phyloP scores from a whole-genome alignment of 2,329 filamentous ascomycete species.

The Cladosporium sp. region DNA sequence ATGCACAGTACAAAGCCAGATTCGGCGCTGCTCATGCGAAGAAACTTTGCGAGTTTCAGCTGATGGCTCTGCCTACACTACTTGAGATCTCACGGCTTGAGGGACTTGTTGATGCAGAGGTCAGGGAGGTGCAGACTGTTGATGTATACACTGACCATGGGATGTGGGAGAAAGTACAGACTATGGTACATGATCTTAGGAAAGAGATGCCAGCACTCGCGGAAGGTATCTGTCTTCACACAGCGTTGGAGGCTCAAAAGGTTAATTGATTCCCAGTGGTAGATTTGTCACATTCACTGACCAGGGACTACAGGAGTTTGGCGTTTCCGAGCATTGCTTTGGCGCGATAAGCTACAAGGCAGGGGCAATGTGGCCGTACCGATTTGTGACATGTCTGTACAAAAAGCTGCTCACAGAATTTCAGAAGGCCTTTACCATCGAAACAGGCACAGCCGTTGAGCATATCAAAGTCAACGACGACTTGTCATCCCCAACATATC shows the following conservation, averaged over 20 bases:
- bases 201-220: slow-evolving; percentile 2
- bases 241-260: neutral
- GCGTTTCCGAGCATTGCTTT: neutral
- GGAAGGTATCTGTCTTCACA: neutral
- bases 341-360: neutral
- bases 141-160: neutral
- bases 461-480: neutral
- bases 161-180: neutral
- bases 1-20: too few relatives aligned
- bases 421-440: slow-evolving; percentile 11
- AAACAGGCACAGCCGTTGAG: slow-evolving; percentile 14
- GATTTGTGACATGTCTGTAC: slow-evolving; percentile 15
- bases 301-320: neutral
- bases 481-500: neutral
- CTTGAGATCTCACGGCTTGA: neutral
- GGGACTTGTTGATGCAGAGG: neutral
- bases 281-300: neutral
- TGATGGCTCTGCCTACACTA: neutral
- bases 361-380: slow-evolving; percentile 18
- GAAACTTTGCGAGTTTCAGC: too few relatives aligned
- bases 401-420: slow-evolving; percentile 1
- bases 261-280: neutral
- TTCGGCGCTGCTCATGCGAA: too few relatives aligned
- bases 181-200: neutral
- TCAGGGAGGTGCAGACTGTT: neutral